Base-by-base conservation (phyloP, 306 rosid genomes). In the Cercis canadensis region DNA sequence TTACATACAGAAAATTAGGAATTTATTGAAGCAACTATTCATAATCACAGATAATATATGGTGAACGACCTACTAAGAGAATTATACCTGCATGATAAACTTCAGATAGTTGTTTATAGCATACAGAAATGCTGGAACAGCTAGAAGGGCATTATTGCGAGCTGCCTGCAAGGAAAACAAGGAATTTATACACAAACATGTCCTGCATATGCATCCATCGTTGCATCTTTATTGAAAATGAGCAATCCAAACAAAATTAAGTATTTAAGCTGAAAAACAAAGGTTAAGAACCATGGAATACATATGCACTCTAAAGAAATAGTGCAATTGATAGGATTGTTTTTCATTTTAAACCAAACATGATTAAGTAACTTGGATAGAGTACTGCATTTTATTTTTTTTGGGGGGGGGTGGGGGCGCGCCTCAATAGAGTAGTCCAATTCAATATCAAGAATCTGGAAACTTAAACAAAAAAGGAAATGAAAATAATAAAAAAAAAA, bases 91-190 rank as follows among this genome's bases (percentile, higher is more conserved):
- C 99, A 95, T 95, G 50, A 52, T 92, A 84, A 95, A 95, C 92
- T 95, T 92, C 75, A 95, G 90, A 84, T 95, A 95, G 79, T 92
- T 95, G 84, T 95, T 95, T 57, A 95, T 83, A 62, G 97, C 99
- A 83, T 95, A 95, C 29, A 95, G 83, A 83, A 95, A 53, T 62
- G 99, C 99, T 51, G 99, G 99, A 78, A 95, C 81, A 57, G 99
- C 99, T 56, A 95, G 99, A 82, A 95, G 99, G 65, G 56, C 93
- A 77, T 95, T 95, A 84, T 52, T 91, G 66, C 97, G 96, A 79
- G 99, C 99, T 34, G 99, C 97, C 99, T 95, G 81, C 80, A 79
- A 76, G 75, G 63, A 67, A 54, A 39, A 65, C 11, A 70, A 79
- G 43, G 62, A 24, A 24, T 24, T 59, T 43, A 65, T 59, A 24